Percentiles rank a stretch among this genome's conserved stretches.
Evolutionary conservation across 192 early-diverging fungal genomes (phyloP).

Genomic region (Backusella psychrophila): DNA sequence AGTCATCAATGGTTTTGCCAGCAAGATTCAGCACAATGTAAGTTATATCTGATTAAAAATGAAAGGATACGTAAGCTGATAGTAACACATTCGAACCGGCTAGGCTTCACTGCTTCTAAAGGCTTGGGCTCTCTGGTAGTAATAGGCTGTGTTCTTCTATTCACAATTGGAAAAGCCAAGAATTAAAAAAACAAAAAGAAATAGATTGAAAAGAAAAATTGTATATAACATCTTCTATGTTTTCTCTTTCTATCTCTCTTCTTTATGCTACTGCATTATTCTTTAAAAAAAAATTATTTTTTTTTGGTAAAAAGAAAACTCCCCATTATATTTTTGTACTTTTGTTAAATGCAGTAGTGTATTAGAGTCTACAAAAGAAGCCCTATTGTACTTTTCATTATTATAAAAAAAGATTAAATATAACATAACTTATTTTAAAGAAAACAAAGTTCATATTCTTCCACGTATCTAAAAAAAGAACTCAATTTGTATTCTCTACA

Average conservation of each 20-base stretch:
- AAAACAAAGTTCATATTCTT: neutral
- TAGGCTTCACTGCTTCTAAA: conserved; percentile 53
- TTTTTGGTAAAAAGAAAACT: neutral
- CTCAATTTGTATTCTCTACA: too few relatives aligned
- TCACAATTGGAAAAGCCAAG: conserved; percentile 36
- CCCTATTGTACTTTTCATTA: neutral
- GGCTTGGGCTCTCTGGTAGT: conserved; percentile 50
- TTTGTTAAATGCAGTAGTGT: neutral
- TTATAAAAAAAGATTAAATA: neutral
- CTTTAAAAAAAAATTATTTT: neutral
- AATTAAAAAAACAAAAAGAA: neutral
- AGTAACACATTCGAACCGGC: neutral
- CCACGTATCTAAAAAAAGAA: too few relatives aligned
- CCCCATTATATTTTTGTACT: neutral
- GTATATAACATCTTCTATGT: neutral
- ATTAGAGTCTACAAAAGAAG: neutral
- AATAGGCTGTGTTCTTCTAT: conserved; percentile 51
- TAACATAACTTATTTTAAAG: neutral
- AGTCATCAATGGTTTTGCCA: conserved; percentile 55
- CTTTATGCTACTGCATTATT: neutral
- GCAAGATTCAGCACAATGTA: conserved; percentile 50
- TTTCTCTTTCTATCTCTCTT: neutral
- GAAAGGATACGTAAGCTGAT: neutral
- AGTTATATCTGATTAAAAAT: neutral
- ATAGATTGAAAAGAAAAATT: neutral